Conservation (phyloP, 2,329 filamentous ascomycete genomes). For the Neocucurbitaria cava region DNA sequence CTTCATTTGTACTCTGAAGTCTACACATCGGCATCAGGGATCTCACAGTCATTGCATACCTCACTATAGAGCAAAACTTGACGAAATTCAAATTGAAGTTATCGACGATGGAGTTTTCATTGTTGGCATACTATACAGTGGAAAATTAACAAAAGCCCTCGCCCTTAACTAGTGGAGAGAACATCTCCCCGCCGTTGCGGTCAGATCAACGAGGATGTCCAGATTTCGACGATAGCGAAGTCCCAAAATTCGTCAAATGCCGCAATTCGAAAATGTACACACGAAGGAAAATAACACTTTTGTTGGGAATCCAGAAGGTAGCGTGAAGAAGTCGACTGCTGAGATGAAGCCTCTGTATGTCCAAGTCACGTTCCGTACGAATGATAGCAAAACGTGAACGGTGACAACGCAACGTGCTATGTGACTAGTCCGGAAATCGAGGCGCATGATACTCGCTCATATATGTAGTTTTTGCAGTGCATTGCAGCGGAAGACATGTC, state of each 20-base stretch:
- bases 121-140: slow-evolving; percentile 13
- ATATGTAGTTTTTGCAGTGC: not conserved
- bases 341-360: slow-evolving; percentile 1
- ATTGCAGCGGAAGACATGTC: not conserved
- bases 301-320: slow-evolving; percentile 1
- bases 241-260: not conserved
- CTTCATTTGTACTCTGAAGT: not conserved
- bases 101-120: no score
- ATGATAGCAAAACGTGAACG: slow-evolving; percentile 1
- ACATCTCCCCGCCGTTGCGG: not conserved
- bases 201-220: not conserved
- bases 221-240: slow-evolving; percentile 3
- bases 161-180: not conserved
- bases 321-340: not conserved
- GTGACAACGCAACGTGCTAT: not conserved
- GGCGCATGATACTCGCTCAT: not conserved
- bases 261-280: slow-evolving; percentile 6
- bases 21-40: no score
- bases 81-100: no score
- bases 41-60: no score
- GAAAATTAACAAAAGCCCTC: not conserved
- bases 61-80: no score
- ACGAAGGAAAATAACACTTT: slow-evolving; percentile 14
- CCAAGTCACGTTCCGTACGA: slow-evolving; percentile 4
- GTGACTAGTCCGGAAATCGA: not conserved